Evolutionary conservation across 83 land plant genomes (phyloP), one percentile per base, ranked within the genome.

Genomic region (Larix sibirica): DNA sequence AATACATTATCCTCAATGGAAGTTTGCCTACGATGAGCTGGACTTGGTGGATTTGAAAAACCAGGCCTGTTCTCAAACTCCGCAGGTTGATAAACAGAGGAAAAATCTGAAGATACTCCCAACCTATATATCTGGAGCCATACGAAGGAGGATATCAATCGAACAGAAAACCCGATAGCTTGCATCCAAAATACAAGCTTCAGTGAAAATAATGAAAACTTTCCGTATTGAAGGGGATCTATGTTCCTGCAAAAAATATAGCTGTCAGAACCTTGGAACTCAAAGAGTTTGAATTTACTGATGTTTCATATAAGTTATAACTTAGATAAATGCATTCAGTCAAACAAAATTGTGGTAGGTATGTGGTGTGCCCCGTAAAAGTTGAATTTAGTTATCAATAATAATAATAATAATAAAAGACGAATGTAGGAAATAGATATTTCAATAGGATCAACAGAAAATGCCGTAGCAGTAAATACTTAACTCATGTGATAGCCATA

Each of bases 61-160:
- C 91, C 92, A 78, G 68, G 83, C 81, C 96, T 89, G 40, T 87
- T 60, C 80, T 89, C 90, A 84, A 83, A 74, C 85, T 89, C 91
- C 60, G 87, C 74, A 20, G 83, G 86, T 60, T 81, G 63, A 62
- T 83, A 63, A 66, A 10, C 58, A 80, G 83, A 20, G 62, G 28
- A 67, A 38, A 80, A 79, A 6, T 76, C 65, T 70, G 81, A 64
- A 17, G 90, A 87, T 84, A 38, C 86, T 71, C 95, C 99, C 89
- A 91, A 76, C 80, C 93, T 88, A 83, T 96, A 97, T 85, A 97
- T 97, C 87, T 94, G 97, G n/a, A 96, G 78, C 99, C 98, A 97
- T 76, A 97, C 28, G 4, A 94, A 85, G 44, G 96, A 89, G 21
- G 99, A 96, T 61, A 92, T 66, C 23, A 93, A 75, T 71, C 97